Conservation (phyloP, 2,329 filamentous ascomycete genomes). For the Fusarium luffae region DNA sequence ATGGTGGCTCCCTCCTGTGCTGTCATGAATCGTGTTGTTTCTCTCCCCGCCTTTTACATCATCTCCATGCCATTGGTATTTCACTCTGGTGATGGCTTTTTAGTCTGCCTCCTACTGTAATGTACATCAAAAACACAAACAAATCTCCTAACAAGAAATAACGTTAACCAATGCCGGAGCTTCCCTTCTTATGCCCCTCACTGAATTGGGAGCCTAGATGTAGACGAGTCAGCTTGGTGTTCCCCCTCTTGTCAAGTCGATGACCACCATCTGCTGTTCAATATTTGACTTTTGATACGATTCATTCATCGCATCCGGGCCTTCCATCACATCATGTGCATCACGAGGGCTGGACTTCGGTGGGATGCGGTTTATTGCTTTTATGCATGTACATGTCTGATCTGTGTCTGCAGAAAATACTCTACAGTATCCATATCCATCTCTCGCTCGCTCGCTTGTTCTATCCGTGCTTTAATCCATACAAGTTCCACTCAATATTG, state of each 20-base stretch:
- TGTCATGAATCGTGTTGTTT: constrained; percentile 24
- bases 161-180: constrained; percentile 10
- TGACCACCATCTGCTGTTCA: constrained; percentile 28
- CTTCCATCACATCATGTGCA: constrained; percentile 3
- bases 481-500: constrained; percentile 29
- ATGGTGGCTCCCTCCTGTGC: constrained; percentile 13
- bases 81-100: constrained; percentile 15
- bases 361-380: not conserved
- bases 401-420: not conserved
- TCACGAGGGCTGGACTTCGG: not conserved
- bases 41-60: constrained; percentile 33
- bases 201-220: constrained; percentile 1
- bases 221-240: constrained; percentile 28
- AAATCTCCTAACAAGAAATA: constrained; percentile 1
- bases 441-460: constrained; percentile 5
- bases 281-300: constrained; percentile 17
- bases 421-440: not conserved
- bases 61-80: constrained; percentile 36
- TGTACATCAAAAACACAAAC: constrained; percentile 27
- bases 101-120: not conserved
- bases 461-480: constrained; percentile 8
- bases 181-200: constrained; percentile 27
- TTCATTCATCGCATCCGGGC: constrained; percentile 14
- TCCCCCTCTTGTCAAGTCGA: constrained; percentile 24
- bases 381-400: not conserved